These are phyloP conservation scores for Solidago caesia DNA, from an alignment of 129 eudicot genomes.

Conservation along the genomic window DNA sequence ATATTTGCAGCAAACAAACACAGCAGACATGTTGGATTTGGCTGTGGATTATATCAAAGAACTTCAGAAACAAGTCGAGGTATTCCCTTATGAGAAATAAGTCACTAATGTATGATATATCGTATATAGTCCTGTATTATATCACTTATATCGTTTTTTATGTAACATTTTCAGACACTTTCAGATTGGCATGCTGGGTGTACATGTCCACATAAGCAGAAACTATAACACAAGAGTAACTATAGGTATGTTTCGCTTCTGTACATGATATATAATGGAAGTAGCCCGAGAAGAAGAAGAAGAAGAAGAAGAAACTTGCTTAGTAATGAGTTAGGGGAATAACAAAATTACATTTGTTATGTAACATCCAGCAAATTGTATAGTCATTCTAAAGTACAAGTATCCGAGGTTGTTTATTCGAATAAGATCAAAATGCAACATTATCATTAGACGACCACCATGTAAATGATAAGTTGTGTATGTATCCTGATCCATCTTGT, in stretches of 20 bases:
- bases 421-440: conserved; percentile 13
- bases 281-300: conserved; percentile 1
- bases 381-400: conserved; percentile 13
- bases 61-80: conserved; percentile 77
- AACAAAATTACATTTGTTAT: conserved; percentile 10
- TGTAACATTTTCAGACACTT: conserved; percentile 41
- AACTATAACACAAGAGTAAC: conserved; percentile 24
- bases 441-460: conserved; percentile 10
- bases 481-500: conserved; percentile 16
- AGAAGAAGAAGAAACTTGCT: conserved; percentile 4
- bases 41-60: conserved; percentile 93
- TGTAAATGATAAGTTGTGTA: background rate
- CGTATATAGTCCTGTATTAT: background rate
- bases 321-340: conserved; percentile 16
- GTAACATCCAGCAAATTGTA: conserved; percentile 23
- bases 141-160: conserved; percentile 15
- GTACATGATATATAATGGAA: conserved; percentile 19
- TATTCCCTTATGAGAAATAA: conserved; percentile 11
- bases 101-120: conserved; percentile 2
- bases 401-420: background rate
- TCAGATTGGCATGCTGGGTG: conserved; percentile 44
- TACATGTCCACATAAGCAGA: conserved; percentile 40
- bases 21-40: conserved; percentile 91
- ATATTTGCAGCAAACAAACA: conserved; percentile 83
- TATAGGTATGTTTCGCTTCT: conserved; percentile 30